Base-by-base conservation (phyloP, 2,329 filamentous ascomycete species). In the Talaromyces rugulosus region DNA sequence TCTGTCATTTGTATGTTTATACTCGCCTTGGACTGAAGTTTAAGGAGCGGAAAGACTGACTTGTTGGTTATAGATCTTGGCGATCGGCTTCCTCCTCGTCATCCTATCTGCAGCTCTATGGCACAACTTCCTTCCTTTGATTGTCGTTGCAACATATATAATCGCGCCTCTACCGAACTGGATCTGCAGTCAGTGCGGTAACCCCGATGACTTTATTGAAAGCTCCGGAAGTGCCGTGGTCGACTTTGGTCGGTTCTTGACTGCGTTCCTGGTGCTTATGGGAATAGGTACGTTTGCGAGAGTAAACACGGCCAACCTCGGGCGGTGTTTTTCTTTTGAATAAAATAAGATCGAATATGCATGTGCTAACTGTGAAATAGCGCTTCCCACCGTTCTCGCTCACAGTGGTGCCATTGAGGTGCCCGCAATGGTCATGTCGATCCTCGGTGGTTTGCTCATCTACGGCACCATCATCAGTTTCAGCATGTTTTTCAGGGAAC, bases 391-490 rank as follows among this genome's bases (percentile, higher is more conserved):
- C 14, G 85, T 98, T 44, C 87, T 99, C 58, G 92, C 93, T 54
- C 95, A 98, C 77, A 90, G 91, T 65, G 86, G 86, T 62, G 83
- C 95, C 66, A 99, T 99, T 73, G 81, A 87, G 65, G 77, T 89
- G 62, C 88, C 91, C 58, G 95, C 95, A 56, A 96, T 96, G 88
- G 81, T 92, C 74, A 99, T 99, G 95, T 96, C 91, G 58, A 90
- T 99, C 69, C 80, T 94, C 58, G 95, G 95, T 31, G 95, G 95
- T 58, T 81, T 97, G 63, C 81, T 99, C 74, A 99, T 99, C 75
- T 99, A 99, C 79, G 91, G 92, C 62, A 99, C 95, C 56, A 97
- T 99, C 74, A 96, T 99, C 79, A 95, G 90, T 80, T 99, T 99
- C 78, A 89, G 90, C 67, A 90, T 97, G 87, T 99, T 98, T 81